Base-by-base conservation (phyloP, 1,139 yeast genomes). In the Scheffersomyces illinoinensis region DNA sequence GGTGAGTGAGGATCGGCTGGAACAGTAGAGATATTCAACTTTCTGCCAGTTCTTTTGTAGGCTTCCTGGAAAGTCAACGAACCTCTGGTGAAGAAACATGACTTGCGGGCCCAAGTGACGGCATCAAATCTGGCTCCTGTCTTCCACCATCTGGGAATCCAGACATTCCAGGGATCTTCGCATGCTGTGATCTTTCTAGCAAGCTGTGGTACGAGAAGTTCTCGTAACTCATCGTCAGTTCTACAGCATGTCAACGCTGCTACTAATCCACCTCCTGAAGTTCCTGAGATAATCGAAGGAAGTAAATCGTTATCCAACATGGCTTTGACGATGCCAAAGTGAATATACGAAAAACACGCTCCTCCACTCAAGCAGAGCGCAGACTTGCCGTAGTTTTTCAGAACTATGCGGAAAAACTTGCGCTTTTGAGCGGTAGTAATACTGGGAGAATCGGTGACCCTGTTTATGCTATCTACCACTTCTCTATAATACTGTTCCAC, bases 1-100 rank as follows among this genome's bases (percentile, higher is more conserved):
- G 96, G 96, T 0, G 93, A 87, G 70, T 89, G 91, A 0, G 92
- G 90, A 68, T 90, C 95, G 6, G 92, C 88, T 0, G 96, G 96
- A 3, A 90, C 93, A 0, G 95, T 89, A 0, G 92, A 85, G 47
- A 90, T 85, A 70, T 90, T 90, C 61, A 90, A 78, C 46, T 86
- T 82, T 58, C 90, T 80, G 0, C 96, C 96, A 0, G 96, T 89
- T 53, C 86, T 72, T 59, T 84, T 82, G 66, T 77, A 86, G 5
- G 91, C 89, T 71, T 90, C 96, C 64, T 83, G 83, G 70, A 90
- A 90, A 0, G 96, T 89, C 62, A 85, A 76, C 12, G 91, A 86
- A 0, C 96, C 96, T 63, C 80, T 71, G 1, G 96, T 89, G 77
- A 90, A 89, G 83, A 89, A 90, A 58, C 79, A 80, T 2, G 86